Base-by-base conservation (phyloP, 2,329 filamentous ascomycete species). In the Chalaropsis thielavioides region DNA sequence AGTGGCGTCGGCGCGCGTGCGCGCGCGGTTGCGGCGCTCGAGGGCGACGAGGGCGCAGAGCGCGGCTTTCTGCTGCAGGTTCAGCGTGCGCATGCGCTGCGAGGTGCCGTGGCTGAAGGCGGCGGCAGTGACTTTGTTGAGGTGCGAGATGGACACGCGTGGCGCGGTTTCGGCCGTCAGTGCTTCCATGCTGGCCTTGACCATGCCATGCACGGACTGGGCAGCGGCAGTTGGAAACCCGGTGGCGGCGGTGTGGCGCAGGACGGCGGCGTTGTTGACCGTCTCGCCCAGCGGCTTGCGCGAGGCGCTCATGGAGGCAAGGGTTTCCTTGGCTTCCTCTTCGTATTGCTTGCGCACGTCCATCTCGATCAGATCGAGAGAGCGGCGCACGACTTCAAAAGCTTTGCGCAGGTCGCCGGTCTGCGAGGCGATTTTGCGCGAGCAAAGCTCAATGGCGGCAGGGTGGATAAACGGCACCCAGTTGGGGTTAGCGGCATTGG, bases 21-120 rank as follows among this genome's bases (percentile, higher is more conserved):
- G 61, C 10, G 77, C 77, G 61, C 83, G 80, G 69, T 83, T 87
- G 68, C 84, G 85, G 70, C 88, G 89, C 73, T 96, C 92, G n/a
- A 94, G 83, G 1, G 90, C 90, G 46, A 92, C 81, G 15, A 99
- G 80, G 0, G 92, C 85, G 76, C 94, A 99, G 10, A 99, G 80
- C 0, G 92, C 91, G 3, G 92, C 94, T 74, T 96, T 97, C 74
- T 99, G 94, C 73, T 99, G 95, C 1, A 99, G 81, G 73, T 97
- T 99, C 65, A 99, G 83, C 3, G 86, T 85, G 74, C 89, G 87
- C 15, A 99, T 83, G 66, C 94, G 84, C 70, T 96, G 90, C 13
- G 81, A 83, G 0, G 91, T 88, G 43, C 92, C 92, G 70, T 96
- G 92, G 73, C 89, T 90, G 74, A 99, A 96, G 1, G 90, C 89